Percentiles rank a stretch among this genome's conserved stretches.
These are phyloP conservation scores for Erodium chrysanthum DNA, from an alignment of 441 rosid genomes.

Conservation along the genomic window DNA sequence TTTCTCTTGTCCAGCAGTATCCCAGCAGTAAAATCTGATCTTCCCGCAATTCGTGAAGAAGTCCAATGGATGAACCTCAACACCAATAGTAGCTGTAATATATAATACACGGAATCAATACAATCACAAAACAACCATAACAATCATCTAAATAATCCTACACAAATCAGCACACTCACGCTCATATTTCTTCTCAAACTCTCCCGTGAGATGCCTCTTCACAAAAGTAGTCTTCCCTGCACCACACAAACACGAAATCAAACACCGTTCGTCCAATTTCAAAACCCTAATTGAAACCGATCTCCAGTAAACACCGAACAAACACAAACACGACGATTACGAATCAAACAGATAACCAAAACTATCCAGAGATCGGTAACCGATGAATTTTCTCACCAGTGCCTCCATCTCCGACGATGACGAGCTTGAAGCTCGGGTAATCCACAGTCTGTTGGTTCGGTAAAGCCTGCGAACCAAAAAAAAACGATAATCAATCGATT, in stretches of 20 bases:
- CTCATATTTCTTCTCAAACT: slow-evolving; percentile 67
- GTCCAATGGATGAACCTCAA: slow-evolving; percentile 64
- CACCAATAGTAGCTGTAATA: slow-evolving; percentile 54
- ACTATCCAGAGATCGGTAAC: neutral
- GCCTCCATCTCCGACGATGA: neutral
- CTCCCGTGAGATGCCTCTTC: slow-evolving; percentile 63
- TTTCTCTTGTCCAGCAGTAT: slow-evolving; percentile 60
- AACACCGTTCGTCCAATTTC: too few species aligned
- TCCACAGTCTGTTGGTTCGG: neutral
- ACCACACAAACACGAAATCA: neutral
- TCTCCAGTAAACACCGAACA: too few species aligned
- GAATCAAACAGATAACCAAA: neutral
- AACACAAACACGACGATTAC: too few species aligned
- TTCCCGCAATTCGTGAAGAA: slow-evolving; percentile 62
- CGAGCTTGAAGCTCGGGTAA: neutral
- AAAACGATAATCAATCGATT: neutral
- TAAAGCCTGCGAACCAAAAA: neutral
- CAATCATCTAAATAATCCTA: neutral
- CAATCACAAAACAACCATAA: neutral
- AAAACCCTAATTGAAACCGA: neutral
- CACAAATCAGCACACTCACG: slow-evolving; percentile 29
- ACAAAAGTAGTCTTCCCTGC: slow-evolving; percentile 54
- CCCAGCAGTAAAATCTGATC: slow-evolving; percentile 63
- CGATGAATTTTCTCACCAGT: neutral
- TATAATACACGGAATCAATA: neutral